Evolutionary conservation across 148 eudicot species (phyloP).

Genomic region (Rhododendron henanense): DNA sequence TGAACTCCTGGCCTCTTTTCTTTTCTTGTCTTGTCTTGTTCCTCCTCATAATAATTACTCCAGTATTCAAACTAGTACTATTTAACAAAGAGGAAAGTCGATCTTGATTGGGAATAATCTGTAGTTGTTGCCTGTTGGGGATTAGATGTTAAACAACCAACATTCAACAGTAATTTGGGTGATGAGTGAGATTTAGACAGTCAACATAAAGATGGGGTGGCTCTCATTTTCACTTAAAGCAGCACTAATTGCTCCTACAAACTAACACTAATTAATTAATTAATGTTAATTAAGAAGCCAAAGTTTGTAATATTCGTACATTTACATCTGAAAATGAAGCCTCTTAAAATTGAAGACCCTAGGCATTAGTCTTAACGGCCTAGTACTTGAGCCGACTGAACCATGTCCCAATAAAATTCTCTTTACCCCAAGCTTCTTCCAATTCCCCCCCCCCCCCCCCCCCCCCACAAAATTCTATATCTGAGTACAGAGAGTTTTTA

Average conservation of each 20-base stretch:
- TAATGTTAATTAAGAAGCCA: too few relatives aligned
- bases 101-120: background rate
- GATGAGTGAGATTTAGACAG: background rate
- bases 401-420: background rate
- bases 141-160: background rate
- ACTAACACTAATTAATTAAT: background rate
- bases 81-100: background rate
- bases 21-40: background rate
- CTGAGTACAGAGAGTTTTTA: background rate
- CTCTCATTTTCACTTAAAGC: background rate
- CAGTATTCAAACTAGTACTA: background rate
- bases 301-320: too few relatives aligned
- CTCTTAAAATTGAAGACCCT: too few relatives aligned
- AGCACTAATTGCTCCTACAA: background rate
- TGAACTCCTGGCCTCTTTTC: background rate
- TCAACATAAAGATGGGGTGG: background rate
- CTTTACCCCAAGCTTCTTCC: background rate
- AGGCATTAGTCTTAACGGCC: too few relatives aligned
- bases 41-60: background rate
- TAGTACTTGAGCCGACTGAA: too few relatives aligned
- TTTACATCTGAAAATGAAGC: too few relatives aligned
- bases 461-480: too few relatives aligned
- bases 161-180: background rate
- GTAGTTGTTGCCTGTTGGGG: background rate
- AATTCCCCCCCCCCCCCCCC: background rate